Base-by-base conservation (phyloP, 306 rosid genomes). In the Adenanthera pavonina region DNA sequence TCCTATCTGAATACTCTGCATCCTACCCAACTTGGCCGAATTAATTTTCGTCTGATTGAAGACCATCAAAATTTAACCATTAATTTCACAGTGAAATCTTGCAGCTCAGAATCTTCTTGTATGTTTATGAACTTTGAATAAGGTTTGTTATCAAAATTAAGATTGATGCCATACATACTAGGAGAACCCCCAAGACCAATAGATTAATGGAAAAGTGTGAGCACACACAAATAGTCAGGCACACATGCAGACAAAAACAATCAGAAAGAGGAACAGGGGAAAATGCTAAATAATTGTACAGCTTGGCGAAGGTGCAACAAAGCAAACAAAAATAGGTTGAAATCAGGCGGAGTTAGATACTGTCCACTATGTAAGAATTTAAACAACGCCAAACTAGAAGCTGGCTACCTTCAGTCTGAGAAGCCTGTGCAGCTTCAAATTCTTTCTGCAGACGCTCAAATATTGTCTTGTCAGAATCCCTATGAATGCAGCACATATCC, bases 391-490 rank as follows among this genome's bases (percentile, higher is more conserved):
- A 1, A 13, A 78, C 44, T 34, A 51, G 81, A 85, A 84, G n/a
- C n/a, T n/a, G n/a, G 82, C 78, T 85, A 95, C 98, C 97, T 88
- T 85, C 93, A 76, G 94, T 92, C 87, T 95, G 97, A 83, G 88
- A 88, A 86, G 94, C 92, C 72, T 89, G 78, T 36, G 99, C 97
- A 87, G 86, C 89, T 78, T 92, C 98, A 84, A 95, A 92, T 78
- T 95, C 99, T 82, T 84, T 95, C 74, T 85, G 92, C 68, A 95
- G 89, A 74, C 91, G 94, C 83, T 93, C 96, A 79, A 86, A 85
- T 78, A 91, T 82, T 84, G 84, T 87, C 89, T 93, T 95, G 90
- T 95, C 98, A 41, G 98, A 90, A 88, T 95, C 99, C 90, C 99
- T 93, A 69, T 81, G 59, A 73, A 75, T 30, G 69, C 72, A 76